phyloP scores from a whole-genome alignment of 2,329 filamentous ascomycete genomes.

The Fusarium pseudonygamai region DNA sequence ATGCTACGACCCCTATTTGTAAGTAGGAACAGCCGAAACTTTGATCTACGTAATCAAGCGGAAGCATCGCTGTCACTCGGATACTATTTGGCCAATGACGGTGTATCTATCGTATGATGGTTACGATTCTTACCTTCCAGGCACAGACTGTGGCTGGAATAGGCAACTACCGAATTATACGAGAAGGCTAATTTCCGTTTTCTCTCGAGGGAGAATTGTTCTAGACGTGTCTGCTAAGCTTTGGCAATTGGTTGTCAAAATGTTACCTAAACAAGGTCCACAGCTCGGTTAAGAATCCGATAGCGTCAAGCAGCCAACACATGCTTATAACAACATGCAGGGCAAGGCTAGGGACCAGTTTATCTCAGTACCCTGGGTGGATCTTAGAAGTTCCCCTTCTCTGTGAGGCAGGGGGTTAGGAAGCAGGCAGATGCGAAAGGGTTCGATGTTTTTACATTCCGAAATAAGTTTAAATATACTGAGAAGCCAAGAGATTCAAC shows the following conservation, averaged over 20 bases:
- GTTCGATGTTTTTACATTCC: too few species aligned
- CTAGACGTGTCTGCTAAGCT: neutral
- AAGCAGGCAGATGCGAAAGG: neutral
- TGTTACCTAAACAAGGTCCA: neutral
- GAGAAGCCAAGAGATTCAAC: neutral
- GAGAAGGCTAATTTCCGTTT: neutral
- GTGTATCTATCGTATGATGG: neutral
- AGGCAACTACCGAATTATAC: neutral
- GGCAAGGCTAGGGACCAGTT: neutral
- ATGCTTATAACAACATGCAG: too few species aligned
- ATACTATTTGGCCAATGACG: neutral
- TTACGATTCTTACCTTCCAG: neutral
- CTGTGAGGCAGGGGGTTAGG: neutral
- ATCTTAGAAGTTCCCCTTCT: neutral
- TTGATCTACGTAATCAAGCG: neutral
- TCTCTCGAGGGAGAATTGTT: neutral
- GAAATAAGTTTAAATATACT: accelerated
- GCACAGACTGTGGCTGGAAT: neutral
- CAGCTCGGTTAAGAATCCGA: neutral
- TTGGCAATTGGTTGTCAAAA: neutral
- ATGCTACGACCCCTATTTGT: neutral
- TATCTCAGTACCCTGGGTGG: neutral
- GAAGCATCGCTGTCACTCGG: neutral
- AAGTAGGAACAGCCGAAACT: neutral
- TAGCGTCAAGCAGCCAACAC: neutral